Evolutionary conservation across 108 stramenopile species (phyloP).

Genomic region (Nitzschia putrida): DNA sequence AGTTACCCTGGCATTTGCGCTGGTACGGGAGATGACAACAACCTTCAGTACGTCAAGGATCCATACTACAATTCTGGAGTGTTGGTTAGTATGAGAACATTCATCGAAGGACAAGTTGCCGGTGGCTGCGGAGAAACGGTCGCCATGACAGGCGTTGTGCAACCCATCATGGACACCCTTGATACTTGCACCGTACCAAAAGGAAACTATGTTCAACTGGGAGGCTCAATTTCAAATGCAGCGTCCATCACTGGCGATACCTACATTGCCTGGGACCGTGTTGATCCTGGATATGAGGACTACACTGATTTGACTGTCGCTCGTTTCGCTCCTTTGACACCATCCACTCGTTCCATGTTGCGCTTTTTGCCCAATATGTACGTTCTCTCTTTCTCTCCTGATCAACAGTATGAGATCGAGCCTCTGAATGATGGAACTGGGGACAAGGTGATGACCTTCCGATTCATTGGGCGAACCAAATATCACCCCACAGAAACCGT

Average conservation of each 20-base stretch:
- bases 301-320: slow-evolving; percentile 1
- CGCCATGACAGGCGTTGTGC: neutral
- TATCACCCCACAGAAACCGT: neutral
- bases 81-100: neutral
- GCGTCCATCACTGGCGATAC: neutral
- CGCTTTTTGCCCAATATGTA: slow-evolving; percentile 15
- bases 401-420: slow-evolving; percentile 1
- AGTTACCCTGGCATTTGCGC: slow-evolving; percentile 1
- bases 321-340: slow-evolving; percentile 2
- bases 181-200: slow-evolving; percentile 5
- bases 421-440: slow-evolving; percentile 4
- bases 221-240: neutral
- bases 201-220: slow-evolving; percentile 11
- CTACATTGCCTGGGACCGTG: slow-evolving; percentile 1
- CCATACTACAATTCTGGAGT: slow-evolving; percentile 5
- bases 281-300: neutral
- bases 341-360: neutral
- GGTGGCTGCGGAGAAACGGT: neutral
- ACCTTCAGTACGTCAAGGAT: neutral
- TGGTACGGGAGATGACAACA: neutral
- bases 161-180: neutral
- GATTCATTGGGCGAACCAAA: slow-evolving; percentile 3
- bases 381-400: neutral
- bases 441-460: slow-evolving; percentile 4
- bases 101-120: neutral